These are phyloP conservation scores for Artemisia annua DNA, from an alignment of 129 eudicot genomes.

Conservation along the genomic window DNA sequence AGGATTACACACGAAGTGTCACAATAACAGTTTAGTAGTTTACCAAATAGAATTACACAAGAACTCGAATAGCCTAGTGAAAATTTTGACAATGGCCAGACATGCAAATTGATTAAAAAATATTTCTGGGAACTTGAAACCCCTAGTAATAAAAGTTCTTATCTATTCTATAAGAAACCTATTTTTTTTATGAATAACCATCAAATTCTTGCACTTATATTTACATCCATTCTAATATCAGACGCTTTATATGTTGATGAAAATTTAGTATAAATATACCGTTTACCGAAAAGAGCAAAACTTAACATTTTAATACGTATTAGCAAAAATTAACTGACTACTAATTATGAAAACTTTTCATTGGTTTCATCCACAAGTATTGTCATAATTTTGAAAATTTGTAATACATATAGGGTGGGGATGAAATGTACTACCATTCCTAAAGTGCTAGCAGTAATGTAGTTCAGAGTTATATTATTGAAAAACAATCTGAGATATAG, in stretches of 20 bases:
- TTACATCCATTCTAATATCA: not conserved
- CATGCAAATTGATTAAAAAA: not conserved
- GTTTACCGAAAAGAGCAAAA: not conserved
- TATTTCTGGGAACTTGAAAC: not conserved
- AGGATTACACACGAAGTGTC: constrained; percentile 34
- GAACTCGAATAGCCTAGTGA: not conserved
- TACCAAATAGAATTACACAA: constrained; percentile 6
- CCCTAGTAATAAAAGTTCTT: not conserved
- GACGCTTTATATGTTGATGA: not conserved
- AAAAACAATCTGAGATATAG: not conserved
- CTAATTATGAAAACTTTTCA: not conserved
- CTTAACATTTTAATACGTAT: not conserved
- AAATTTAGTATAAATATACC: not conserved
- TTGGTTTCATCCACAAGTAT: not conserved
- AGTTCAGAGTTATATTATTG: not conserved
- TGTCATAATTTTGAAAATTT: not conserved
- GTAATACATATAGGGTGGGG: not conserved
- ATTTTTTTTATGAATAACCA: not conserved
- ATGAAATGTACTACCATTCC: not conserved
- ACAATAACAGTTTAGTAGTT: constrained; percentile 33
- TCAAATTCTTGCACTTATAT: not conserved
- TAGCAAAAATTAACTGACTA: not conserved
- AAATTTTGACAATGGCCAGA: no score
- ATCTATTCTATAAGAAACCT: not conserved
- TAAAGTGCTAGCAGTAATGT: not conserved